A percentile compares a stretch with the other conserved stretches of the same genome.
Evolutionary conservation across 2,329 filamentous ascomycete species (phyloP).

Genomic region (Paramyrothecium roridum): DNA sequence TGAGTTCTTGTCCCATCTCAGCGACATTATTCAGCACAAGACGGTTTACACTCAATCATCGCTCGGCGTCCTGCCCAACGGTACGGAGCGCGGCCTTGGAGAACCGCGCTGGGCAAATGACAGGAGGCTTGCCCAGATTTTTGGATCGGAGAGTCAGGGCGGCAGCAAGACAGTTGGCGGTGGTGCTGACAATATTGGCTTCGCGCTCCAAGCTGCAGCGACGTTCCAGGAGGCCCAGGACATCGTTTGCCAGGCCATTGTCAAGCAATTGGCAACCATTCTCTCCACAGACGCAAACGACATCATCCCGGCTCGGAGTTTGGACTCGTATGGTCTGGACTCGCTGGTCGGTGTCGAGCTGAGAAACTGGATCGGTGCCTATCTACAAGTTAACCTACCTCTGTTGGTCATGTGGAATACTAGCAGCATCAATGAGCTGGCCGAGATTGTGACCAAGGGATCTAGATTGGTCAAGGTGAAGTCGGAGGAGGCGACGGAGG

Average conservation of each 20-base stretch:
- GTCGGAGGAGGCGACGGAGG: conserved; percentile 3
- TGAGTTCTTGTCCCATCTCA: conserved; percentile 12
- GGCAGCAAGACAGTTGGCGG: neutral
- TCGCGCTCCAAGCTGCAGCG: conserved; percentile 6
- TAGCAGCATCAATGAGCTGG: conserved; percentile 16
- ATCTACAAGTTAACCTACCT: conserved; percentile 16
- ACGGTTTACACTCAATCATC: conserved; percentile 2
- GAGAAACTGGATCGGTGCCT: conserved; percentile 21
- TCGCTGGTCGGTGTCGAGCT: conserved; percentile 27
- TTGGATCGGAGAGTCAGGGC: neutral
- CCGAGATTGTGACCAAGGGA: conserved; percentile 13
- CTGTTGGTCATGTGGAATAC: conserved; percentile 15
- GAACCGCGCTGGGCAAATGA: neutral
- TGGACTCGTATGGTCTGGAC: conserved; percentile 22
- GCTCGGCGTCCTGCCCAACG: conserved; percentile 7
- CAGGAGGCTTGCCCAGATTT: neutral
- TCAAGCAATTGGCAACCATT: conserved; percentile 17
- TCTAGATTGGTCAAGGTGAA: conserved; percentile 13
- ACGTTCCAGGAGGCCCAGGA: conserved; percentile 12
- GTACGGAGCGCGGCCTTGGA: neutral
- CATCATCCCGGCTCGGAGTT: conserved; percentile 16
- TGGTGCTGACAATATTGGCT: conserved; percentile 2
- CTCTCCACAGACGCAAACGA: conserved; percentile 19
- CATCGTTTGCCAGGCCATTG: conserved; percentile 12
- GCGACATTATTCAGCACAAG: conserved; percentile 5